A percentile compares a stretch with the other conserved stretches of the same genome.
phyloP scores from a whole-genome alignment of 176 grass and related monocot genomes.

The Guadua angustifolia region DNA sequence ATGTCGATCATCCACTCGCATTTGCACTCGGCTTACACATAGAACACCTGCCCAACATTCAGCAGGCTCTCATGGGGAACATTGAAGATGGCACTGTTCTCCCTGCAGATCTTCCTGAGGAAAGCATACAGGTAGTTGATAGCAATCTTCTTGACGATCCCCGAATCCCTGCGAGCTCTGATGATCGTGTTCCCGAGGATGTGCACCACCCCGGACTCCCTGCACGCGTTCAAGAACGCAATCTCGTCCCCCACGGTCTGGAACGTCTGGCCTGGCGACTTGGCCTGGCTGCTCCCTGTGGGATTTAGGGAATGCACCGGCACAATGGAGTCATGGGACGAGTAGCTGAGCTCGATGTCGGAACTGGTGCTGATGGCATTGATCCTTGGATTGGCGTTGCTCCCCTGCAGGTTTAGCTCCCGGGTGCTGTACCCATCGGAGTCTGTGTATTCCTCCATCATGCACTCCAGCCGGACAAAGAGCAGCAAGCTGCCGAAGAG shows the following conservation, averaged over 20 bases:
- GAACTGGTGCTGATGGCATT: too few species aligned
- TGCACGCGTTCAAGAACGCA: constrained; percentile 65
- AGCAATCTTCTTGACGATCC: constrained; percentile 61
- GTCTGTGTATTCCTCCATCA: constrained; percentile 72
- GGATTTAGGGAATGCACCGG: constrained; percentile 39
- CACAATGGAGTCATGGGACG: constrained; percentile 54
- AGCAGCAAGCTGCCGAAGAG: constrained; percentile 59
- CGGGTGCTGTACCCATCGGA: constrained; percentile 58
- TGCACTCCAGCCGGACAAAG: constrained; percentile 66
- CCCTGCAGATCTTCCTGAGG: constrained; percentile 75
- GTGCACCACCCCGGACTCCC: constrained; percentile 78
- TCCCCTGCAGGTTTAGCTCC: too few species aligned
- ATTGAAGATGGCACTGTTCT: constrained; percentile 79
- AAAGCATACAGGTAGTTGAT: constrained; percentile 80
- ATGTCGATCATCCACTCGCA: background rate
- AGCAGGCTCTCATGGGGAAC: constrained; percentile 81
- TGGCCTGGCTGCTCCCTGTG: constrained; percentile 30
- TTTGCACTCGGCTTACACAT: constrained; percentile 51
- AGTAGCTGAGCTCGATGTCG: constrained; percentile 45
- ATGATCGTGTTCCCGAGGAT: constrained; percentile 83
- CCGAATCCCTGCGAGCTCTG: constrained; percentile 59
- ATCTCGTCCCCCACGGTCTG: constrained; percentile 57
- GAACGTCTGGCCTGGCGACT: constrained; percentile 44
- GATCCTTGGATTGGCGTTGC: constrained; percentile 18
- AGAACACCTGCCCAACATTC: constrained; percentile 86